Evolutionary conservation across 192 early-diverging fungal genomes (phyloP).

Genomic region (Coemansia sp.): DNA sequence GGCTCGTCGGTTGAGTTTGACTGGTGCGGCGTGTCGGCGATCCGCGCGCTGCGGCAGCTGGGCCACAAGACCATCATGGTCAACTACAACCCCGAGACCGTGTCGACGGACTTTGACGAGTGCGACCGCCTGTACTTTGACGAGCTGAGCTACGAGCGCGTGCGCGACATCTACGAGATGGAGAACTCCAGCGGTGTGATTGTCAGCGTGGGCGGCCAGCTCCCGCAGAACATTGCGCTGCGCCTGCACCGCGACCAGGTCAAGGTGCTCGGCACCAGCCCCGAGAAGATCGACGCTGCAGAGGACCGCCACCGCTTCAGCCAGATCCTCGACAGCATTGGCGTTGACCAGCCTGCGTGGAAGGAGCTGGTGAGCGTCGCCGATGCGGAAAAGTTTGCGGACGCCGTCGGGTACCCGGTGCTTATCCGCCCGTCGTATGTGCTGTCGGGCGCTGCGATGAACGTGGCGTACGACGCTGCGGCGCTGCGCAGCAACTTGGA

Average conservation of each 20-base stretch:
- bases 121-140: slow-evolving; percentile 99
- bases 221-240: slow-evolving; percentile 96
- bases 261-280: slow-evolving; percentile 88
- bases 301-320: slow-evolving; percentile 98
- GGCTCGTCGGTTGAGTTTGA: slow-evolving; percentile 98
- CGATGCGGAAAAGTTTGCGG: slow-evolving; percentile 83
- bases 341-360: slow-evolving; percentile 96
- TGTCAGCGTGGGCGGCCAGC: slow-evolving; percentile 92
- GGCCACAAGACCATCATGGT: slow-evolving; percentile 92
- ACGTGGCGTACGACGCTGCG: slow-evolving; percentile 80
- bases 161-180: slow-evolving; percentile 91
- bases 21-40: slow-evolving; percentile 82
- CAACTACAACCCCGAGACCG: slow-evolving; percentile 99
- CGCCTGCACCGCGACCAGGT: slow-evolving; percentile 69
- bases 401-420: slow-evolving; percentile 87
- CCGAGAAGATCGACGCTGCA: slow-evolving; percentile 87
- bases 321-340: slow-evolving; percentile 83
- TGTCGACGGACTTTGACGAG: slow-evolving; percentile 98
- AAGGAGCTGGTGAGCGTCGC: slow-evolving; percentile 83
- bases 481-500: slow-evolving; percentile 71
- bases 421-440: slow-evolving; percentile 96
- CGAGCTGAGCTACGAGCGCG: slow-evolving; percentile 90
- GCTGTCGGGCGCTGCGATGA: slow-evolving; percentile 98
- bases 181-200: slow-evolving; percentile 83
- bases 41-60: slow-evolving; percentile 76